Base-by-base conservation (phyloP, 257 asterid species). In the Coffea canephora region DNA sequence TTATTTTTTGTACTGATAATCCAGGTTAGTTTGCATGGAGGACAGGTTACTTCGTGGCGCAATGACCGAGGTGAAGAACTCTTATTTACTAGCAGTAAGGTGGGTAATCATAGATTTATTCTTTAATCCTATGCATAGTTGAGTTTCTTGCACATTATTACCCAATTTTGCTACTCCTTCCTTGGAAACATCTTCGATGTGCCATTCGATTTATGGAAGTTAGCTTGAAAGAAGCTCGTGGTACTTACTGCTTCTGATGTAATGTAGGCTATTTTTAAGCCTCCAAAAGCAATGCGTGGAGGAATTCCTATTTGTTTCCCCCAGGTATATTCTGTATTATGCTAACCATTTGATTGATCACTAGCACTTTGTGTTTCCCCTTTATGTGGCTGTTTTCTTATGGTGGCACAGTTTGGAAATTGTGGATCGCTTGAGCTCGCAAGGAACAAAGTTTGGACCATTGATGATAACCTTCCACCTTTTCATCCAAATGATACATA, bases 1-100 rank as follows among this genome's bases (percentile, higher is more conserved):
- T 52, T 65, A 19, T 64, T 83, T 73, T 74, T 49, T 25, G 68
- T 19, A 36, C 69, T 84, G 50, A 69, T 71, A 36, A 21, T 83
- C 57, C 88, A 95, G 99, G 94, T 95, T 54, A 93, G 97, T 87
- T 80, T 95, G 90, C 90, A 89, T 12, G 99, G 99, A 74, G 99
- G 94, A 77, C 97, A 92, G 84, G 94, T 95, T 76, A 85, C 91
- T 81, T 95, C 99, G 0, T 95, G 99, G 99, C 87, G 97, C 86
- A 92, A 90, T 77, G 94, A 87, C 62, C 89, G 91, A 68, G 99
- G 99, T 48, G 98, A 95, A 87, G 99, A 95, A 78, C 96, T 91
- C 79, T 81, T 93, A 52, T 95, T 95, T 87, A 91, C 95, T 78
- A 93, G 94, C 83, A 91, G 94, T 82, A 95, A 93, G 99, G 99